Evolutionary conservation across 768 basidiomycete species (phyloP).

Genomic region (Cystofilobasidium bisporidii): DNA sequence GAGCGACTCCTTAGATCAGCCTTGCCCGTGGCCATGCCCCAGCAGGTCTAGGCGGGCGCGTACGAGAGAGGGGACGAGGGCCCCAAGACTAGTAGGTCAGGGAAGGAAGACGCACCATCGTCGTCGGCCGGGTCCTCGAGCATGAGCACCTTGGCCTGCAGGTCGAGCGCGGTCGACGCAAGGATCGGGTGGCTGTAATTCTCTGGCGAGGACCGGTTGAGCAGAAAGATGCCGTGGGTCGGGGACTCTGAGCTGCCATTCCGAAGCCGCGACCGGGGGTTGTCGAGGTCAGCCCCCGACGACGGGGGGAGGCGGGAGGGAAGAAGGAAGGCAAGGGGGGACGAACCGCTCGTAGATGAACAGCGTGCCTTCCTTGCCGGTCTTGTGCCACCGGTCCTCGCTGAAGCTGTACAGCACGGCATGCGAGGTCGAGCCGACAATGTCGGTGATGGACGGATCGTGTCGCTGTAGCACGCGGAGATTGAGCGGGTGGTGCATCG

Average conservation of each 20-base stretch:
- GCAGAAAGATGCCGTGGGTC: slow-evolving; percentile 28
- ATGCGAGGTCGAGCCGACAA: slow-evolving; percentile 30
- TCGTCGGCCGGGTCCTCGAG: slow-evolving; percentile 19
- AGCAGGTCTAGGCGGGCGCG: too few relatives aligned
- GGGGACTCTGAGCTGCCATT: slow-evolving; percentile 23
- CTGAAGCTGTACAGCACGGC: slow-evolving; percentile 30
- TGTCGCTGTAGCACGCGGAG: slow-evolving; percentile 31
- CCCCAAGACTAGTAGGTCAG: too few relatives aligned
- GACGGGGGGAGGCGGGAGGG: too few relatives aligned
- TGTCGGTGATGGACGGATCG: slow-evolving; percentile 29
- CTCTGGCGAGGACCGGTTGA: slow-evolving; percentile 31
- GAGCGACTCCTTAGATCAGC: not conserved
- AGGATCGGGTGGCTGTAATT: slow-evolving; percentile 29
- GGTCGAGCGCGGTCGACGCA: slow-evolving; percentile 25
- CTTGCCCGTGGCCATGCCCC: too few relatives aligned
- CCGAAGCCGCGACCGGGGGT: too few relatives aligned
- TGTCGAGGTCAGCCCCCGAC: too few relatives aligned
- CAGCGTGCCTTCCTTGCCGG: slow-evolving; percentile 32
- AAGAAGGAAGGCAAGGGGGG: not conserved
- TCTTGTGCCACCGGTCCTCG: slow-evolving; percentile 30
- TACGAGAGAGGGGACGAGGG: too few relatives aligned
- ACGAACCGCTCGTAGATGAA: slow-evolving; percentile 31
- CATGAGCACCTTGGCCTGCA: slow-evolving; percentile 30
- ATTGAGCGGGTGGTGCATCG: slow-evolving; percentile 28
- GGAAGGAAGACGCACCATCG: slow-evolving; percentile 1